Percentiles rank a stretch among this genome's conserved stretches.
Evolutionary conservation across 2,329 filamentous ascomycete genomes (phyloP).

Genomic region (Cladosporium halotolerans): DNA sequence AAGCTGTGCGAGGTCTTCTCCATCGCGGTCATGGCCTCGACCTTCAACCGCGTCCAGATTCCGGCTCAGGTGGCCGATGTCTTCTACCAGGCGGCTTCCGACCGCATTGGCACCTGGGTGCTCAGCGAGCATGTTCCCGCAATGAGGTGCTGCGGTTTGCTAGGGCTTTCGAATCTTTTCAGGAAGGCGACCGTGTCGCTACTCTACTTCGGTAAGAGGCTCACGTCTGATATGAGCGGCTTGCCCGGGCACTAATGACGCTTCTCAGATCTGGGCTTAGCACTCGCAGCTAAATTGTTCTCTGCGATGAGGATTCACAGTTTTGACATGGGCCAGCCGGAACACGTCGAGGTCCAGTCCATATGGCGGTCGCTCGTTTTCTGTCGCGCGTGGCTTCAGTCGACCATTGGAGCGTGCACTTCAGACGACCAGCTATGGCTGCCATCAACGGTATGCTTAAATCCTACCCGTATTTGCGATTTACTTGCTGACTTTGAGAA

Average conservation of each 20-base stretch:
- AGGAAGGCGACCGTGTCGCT: slow-evolving; percentile 5
- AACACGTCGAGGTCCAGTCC: slow-evolving; percentile 1
- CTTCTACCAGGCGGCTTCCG: neutral
- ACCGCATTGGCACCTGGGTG: neutral
- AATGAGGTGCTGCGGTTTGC: slow-evolving; percentile 1
- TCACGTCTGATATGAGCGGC: neutral
- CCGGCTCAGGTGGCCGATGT: neutral
- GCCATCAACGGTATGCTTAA: neutral
- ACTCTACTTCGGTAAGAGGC: slow-evolving; percentile 1
- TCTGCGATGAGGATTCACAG: neutral
- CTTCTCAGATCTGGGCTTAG: neutral
- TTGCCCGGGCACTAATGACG: neutral
- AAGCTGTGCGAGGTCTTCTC: slow-evolving; percentile 5
- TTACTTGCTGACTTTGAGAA: neutral
- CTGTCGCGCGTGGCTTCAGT: slow-evolving; percentile 5
- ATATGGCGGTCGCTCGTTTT: slow-evolving; percentile 5
- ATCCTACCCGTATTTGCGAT: neutral
- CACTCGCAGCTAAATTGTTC: neutral
- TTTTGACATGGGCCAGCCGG: neutral
- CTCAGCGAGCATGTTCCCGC: neutral
- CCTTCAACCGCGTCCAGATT: slow-evolving; percentile 1
- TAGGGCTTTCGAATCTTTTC: slow-evolving; percentile 1
- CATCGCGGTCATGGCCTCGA: neutral
- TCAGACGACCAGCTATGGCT: slow-evolving; percentile 2
- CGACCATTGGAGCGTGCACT: slow-evolving; percentile 5